Percentiles rank a stretch among this genome's conserved stretches.
Conservation (phyloP, 2,329 filamentous ascomycete species). For the Calycina herbarum region DNA sequence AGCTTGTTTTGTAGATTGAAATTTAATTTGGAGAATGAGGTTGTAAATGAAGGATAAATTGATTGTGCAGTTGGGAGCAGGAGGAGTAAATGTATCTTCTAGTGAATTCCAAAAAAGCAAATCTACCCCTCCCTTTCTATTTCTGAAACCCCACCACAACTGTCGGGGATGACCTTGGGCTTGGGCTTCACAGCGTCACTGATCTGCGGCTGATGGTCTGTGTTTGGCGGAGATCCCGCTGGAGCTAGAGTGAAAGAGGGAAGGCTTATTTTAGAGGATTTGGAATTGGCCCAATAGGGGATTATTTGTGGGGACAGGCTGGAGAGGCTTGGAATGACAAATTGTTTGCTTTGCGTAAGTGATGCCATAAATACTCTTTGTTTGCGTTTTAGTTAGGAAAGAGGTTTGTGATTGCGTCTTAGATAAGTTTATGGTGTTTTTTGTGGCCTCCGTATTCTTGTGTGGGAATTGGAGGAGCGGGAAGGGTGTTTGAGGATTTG, state of each 20-base stretch:
- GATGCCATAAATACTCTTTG: neutral
- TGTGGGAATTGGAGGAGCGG: no score
- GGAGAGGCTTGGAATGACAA: neutral
- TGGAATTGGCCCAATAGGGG: neutral
- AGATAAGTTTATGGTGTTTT: neutral
- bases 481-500: no score
- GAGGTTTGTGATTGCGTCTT: neutral
- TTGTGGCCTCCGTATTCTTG: neutral
- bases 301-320: neutral
- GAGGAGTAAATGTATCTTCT: conserved; percentile 1
- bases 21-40: neutral
- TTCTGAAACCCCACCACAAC: conserved; percentile 8
- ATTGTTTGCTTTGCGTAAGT: neutral
- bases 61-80: neutral
- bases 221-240: neutral
- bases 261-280: neutral
- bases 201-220: neutral
- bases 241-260: neutral
- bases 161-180: neutral
- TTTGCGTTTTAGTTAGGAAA: conserved; percentile 1
- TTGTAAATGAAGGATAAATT: neutral
- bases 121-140: conserved; percentile 1
- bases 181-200: neutral
- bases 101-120: neutral
- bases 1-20: neutral